These are phyloP conservation scores for Suillus decipiens DNA, from an alignment of 768 basidiomycete genomes.

Conservation along the genomic window DNA sequence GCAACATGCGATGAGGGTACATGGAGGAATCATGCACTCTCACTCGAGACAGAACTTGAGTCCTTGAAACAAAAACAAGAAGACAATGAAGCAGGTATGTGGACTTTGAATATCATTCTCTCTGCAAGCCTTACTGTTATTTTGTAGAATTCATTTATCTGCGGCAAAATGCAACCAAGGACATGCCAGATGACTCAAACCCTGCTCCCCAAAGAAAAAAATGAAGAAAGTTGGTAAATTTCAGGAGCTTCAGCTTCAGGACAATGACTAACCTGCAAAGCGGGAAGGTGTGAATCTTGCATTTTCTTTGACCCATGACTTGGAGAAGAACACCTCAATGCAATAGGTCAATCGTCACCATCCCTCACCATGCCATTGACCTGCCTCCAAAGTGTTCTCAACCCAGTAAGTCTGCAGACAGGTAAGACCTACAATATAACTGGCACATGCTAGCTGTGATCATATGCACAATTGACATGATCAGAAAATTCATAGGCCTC, in stretches of 20 bases:
- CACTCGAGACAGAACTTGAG: constrained; percentile 28
- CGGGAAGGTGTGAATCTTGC: constrained; percentile 17
- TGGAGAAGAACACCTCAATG: constrained; percentile 23
- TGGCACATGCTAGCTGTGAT: constrained; percentile 23
- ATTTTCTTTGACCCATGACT: not conserved
- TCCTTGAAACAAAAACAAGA: constrained; percentile 23
- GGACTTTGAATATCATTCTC: not conserved
- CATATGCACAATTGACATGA: constrained; percentile 10
- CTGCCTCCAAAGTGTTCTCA: constrained; percentile 22
- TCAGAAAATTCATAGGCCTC: not conserved
- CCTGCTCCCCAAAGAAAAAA: constrained; percentile 30
- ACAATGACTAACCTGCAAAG: constrained; percentile 22
- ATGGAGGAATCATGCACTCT: constrained; percentile 30
- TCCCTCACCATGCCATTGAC: constrained; percentile 25
- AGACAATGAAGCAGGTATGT: constrained; percentile 26
- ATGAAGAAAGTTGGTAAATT: constrained; percentile 26
- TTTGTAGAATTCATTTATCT: constrained; percentile 23
- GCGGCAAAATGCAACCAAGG: constrained; percentile 16
- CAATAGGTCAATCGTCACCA: constrained; percentile 22
- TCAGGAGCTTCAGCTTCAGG: constrained; percentile 10
- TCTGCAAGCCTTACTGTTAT: not conserved
- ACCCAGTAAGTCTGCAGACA: constrained; percentile 2
- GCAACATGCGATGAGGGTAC: not conserved
- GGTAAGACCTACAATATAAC: constrained; percentile 2
- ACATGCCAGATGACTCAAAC: constrained; percentile 13